These are phyloP conservation scores for Lactarius hengduanensis DNA, from an alignment of 768 basidiomycete species.

Conservation along the genomic window DNA sequence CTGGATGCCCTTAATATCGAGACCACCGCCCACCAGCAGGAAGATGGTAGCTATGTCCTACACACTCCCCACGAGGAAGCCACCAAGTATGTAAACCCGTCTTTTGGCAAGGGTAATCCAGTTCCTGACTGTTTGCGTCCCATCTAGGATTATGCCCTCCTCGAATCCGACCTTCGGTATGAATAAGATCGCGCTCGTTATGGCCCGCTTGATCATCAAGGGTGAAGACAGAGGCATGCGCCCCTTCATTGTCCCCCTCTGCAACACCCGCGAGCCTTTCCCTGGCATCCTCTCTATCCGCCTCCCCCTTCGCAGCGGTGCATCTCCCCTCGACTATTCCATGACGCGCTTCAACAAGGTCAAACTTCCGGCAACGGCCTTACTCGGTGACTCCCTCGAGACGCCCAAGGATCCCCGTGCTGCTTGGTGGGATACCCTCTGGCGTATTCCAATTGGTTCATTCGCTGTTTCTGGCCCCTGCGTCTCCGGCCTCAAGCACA, in stretches of 20 bases:
- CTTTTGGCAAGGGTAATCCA: neutral
- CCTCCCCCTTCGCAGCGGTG: slow-evolving; percentile 52
- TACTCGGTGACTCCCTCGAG: slow-evolving; percentile 41
- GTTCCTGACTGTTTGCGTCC: slow-evolving; percentile 9
- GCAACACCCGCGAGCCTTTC: slow-evolving; percentile 53
- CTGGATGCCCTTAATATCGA: slow-evolving; percentile 59
- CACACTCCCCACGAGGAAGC: slow-evolving; percentile 59
- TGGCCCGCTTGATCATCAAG: slow-evolving; percentile 56
- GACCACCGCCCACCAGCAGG: slow-evolving; percentile 54
- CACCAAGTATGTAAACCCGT: slow-evolving; percentile 46
- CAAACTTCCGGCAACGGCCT: slow-evolving; percentile 47
- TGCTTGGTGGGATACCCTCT: slow-evolving; percentile 55
- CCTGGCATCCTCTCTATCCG: slow-evolving; percentile 50
- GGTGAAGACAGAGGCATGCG: slow-evolving; percentile 50
- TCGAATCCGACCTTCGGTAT: slow-evolving; percentile 52
- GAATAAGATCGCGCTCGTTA: slow-evolving; percentile 54
- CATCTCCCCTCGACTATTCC: slow-evolving; percentile 54
- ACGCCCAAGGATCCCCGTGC: slow-evolving; percentile 43
- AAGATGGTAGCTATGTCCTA: slow-evolving; percentile 48
- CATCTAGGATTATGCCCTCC: slow-evolving; percentile 55
- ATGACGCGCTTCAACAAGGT: slow-evolving; percentile 57
- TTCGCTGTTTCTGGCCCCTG: slow-evolving; percentile 11
- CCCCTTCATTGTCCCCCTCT: slow-evolving; percentile 56
- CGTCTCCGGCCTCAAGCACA: slow-evolving; percentile 18
- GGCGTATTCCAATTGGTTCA: slow-evolving; percentile 15